phyloP scores from a whole-genome alignment of 352 stramenopile species.

The Phytophthora palmivora region DNA sequence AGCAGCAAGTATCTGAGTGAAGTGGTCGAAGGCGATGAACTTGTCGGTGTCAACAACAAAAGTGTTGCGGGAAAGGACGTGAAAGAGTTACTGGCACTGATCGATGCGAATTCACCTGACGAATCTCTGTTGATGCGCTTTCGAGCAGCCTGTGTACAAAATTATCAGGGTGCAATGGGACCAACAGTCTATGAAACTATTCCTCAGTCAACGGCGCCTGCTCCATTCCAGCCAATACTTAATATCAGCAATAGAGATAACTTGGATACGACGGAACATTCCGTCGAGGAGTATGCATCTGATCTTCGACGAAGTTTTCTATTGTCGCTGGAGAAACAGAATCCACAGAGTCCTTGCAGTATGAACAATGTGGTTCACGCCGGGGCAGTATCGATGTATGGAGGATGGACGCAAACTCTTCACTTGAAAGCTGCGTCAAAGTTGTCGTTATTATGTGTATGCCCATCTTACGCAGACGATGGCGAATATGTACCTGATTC shows the following conservation, averaged over 20 bases:
- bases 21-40: slow-evolving; percentile 57
- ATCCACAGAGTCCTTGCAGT: slow-evolving; percentile 26
- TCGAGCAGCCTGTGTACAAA: slow-evolving; percentile 40
- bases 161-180: slow-evolving; percentile 16
- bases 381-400: slow-evolving; percentile 77
- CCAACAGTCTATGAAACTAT: slow-evolving; percentile 12
- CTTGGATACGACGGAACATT: slow-evolving; percentile 19
- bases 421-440: slow-evolving; percentile 39
- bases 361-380: slow-evolving; percentile 59
- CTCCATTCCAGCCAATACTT: slow-evolving; percentile 26
- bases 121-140: slow-evolving; percentile 56
- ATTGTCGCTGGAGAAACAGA: slow-evolving; percentile 41
- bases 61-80: slow-evolving; percentile 49
- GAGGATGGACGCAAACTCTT: slow-evolving; percentile 66
- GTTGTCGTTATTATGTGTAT: slow-evolving; percentile 65
- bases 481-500: slow-evolving; percentile 77
- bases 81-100: slow-evolving; percentile 41
- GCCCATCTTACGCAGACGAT: slow-evolving; percentile 78
- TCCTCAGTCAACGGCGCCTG: slow-evolving; percentile 20
- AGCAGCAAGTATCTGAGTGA: slow-evolving; percentile 33
- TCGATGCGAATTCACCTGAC: slow-evolving; percentile 39
- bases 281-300: slow-evolving; percentile 38
- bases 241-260: slow-evolving; percentile 8
- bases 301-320: slow-evolving; percentile 48
- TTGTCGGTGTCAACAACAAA: slow-evolving; percentile 70